Evolutionary conservation across 192 early-diverging fungal species (phyloP).

Genomic region (Thoreauomyces humboldtii): DNA sequence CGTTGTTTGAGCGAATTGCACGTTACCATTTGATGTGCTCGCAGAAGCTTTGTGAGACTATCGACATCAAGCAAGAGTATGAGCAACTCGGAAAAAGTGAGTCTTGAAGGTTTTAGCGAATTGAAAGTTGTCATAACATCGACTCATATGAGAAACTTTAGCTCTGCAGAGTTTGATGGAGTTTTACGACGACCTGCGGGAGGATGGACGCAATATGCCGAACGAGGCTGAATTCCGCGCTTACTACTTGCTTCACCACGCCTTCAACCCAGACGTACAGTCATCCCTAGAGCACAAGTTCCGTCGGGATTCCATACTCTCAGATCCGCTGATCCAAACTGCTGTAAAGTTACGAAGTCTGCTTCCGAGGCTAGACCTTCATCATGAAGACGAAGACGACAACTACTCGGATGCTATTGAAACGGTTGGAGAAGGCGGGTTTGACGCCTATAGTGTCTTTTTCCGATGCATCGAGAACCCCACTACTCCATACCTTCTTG

Average conservation of each 20-base stretch:
- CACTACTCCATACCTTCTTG: conserved; percentile 68
- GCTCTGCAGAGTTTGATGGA: conserved; percentile 81
- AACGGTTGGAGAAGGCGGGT: conserved; percentile 25
- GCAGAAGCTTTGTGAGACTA: conserved; percentile 68
- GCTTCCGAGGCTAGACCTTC: conserved; percentile 39
- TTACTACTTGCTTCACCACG: conserved; percentile 77
- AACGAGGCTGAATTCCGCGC: conserved; percentile 92
- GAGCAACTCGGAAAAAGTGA: conserved; percentile 88
- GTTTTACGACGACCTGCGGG: conserved; percentile 77
- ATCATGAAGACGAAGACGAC: conserved; percentile 40
- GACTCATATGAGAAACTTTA: conserved; percentile 22
- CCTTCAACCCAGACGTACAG: conserved; percentile 70
- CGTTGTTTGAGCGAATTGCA: conserved; percentile 77
- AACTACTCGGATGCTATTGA: conserved; percentile 27
- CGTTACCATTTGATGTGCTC: conserved; percentile 81
- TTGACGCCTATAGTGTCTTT: conserved; percentile 66
- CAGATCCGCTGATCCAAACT: conserved; percentile 60
- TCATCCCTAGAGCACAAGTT: conserved; percentile 61
- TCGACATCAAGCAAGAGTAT: conserved; percentile 78
- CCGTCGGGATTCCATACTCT: conserved; percentile 51
- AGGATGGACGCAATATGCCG: conserved; percentile 47
- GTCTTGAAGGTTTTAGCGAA: too few species aligned
- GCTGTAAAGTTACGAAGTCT: conserved; percentile 68
- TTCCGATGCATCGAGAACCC: conserved; percentile 66
- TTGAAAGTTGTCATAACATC: not conserved